Base-by-base conservation (phyloP, 768 basidiomycete species). In the Candolleomyces aberdarensis region DNA sequence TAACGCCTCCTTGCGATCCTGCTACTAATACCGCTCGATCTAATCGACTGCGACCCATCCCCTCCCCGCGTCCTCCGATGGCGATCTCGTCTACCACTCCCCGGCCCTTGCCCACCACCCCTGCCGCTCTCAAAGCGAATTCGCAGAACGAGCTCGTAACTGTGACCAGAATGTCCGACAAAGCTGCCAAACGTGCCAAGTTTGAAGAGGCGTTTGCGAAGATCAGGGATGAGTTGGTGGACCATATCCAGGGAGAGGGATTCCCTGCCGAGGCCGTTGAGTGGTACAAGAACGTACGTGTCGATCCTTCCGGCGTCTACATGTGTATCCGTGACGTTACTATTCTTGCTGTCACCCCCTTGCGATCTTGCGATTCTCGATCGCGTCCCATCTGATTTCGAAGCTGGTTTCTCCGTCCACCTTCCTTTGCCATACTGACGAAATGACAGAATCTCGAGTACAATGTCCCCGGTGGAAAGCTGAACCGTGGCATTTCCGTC, bases 381-480 rank as follows among this genome's bases (percentile, higher is more conserved):
- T 26, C 26, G 26, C 26, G 26, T 3, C 26, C 26, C 26, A 26
- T 26, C 26, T 26, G 26, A 26, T 26, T 26, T 26, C 26, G 26
- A 26, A 26, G 26, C 26, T 26, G 26, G 19, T 19, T 20, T 29
- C 3, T 20, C 49, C 26, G 13, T 3, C 49, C 22, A 13, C 19
- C n/a, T n/a, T n/a, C n/a, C n/a, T n/a, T n/a, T n/a, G n/a, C n/a
- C 3, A 13, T 29, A 14, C 49, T 51, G 14, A 14, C 49, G 13
- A 13, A 14, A 9, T 26, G 17, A 20, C 66, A 95, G 93, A 95
- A 83, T 71, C 78, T 98, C 59, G 85, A 95, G 65, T 91, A 94
- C 80, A 98, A 98, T 74, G 90, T 92, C n/a, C 95, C 95, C 0
- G 92, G 94, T 46, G 95, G 94, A 3, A 98, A 98, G 75, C 87